Percentiles rank a stretch among this genome's conserved stretches.
Evolutionary conservation across 768 basidiomycete genomes (phyloP).

Genomic region (Rhodotorula graminis): DNA sequence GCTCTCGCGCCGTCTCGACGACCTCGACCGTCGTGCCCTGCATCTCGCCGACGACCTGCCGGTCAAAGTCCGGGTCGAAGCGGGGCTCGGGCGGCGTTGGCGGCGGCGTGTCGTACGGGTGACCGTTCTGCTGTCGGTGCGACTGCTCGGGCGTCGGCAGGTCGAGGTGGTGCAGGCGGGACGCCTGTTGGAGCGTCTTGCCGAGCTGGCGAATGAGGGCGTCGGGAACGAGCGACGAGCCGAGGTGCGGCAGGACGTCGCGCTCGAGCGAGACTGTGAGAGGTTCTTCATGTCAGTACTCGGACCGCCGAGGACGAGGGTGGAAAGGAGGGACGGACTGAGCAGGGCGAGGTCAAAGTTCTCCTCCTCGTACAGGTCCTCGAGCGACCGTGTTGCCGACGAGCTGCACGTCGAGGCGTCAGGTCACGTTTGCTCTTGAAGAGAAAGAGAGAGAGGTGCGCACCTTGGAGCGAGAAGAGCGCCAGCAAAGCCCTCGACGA

Average conservation of each 20-base stretch:
- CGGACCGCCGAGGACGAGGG: no score
- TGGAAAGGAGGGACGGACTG: conserved; percentile 44
- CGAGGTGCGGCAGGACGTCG: conserved; percentile 72
- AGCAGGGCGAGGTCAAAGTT: conserved; percentile 80
- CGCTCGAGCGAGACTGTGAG: conserved; percentile 58
- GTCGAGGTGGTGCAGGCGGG: conserved; percentile 56
- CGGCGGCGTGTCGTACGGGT: neutral
- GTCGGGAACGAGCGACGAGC: conserved; percentile 65
- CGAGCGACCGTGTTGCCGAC: conserved; percentile 47
- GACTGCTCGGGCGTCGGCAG: neutral
- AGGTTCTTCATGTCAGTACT: neutral
- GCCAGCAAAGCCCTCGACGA: conserved; percentile 73
- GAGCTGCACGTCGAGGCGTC: conserved; percentile 51
- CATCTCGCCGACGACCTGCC: conserved; percentile 11
- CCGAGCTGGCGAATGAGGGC: conserved; percentile 63
- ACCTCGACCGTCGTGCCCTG: conserved; percentile 34
- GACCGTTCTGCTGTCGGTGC: neutral
- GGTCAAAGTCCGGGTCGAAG: conserved; percentile 37
- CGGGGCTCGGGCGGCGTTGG: conserved; percentile 14
- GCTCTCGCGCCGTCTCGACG: conserved; percentile 58
- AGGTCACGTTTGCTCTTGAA: no score
- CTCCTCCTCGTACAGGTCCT: conserved; percentile 70
- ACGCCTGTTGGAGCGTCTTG: conserved; percentile 67
- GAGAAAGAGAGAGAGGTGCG: conserved; percentile 36
- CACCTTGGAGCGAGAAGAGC: conserved; percentile 81